Evolutionary conservation across 495 filamentous ascomycete genomes (phyloP).

Genomic region (Astrocystis sublimbata): DNA sequence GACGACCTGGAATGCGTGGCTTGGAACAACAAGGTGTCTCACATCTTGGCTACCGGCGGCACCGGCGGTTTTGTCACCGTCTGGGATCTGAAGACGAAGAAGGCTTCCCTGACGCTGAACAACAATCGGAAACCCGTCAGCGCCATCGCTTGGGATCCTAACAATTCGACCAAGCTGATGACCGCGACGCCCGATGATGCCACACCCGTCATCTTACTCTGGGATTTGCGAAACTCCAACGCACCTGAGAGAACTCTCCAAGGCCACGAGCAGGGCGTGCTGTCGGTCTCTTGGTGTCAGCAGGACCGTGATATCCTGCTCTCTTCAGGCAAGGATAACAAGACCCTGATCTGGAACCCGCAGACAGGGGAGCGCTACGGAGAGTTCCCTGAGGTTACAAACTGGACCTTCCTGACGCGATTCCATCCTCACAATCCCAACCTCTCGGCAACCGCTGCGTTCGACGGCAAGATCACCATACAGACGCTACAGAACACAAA

Average conservation of each 20-base stretch:
- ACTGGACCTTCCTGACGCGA: conserved; percentile 95
- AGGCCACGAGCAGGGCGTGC: conserved; percentile 87
- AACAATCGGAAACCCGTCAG: conserved; percentile 94
- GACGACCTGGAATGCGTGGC: conserved; percentile 95
- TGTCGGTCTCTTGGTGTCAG: conserved; percentile 94
- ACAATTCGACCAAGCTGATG: conserved; percentile 87
- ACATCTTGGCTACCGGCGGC: conserved; percentile 94
- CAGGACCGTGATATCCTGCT: conserved; percentile 89
- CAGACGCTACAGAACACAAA: conserved; percentile 92
- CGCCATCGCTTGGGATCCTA: conserved; percentile 95
- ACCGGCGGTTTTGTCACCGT: conserved; percentile 95
- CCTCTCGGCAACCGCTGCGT: conserved; percentile 90
- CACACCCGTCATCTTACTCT: conserved; percentile 83
- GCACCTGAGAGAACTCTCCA: conserved; percentile 85
- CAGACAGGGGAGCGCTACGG: conserved; percentile 83
- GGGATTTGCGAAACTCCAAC: conserved; percentile 95
- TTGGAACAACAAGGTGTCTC: conserved; percentile 97
- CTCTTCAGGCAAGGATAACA: conserved; percentile 95
- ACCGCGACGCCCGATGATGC: conserved; percentile 92
- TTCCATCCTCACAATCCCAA: conserved; percentile 94
- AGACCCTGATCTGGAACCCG: conserved; percentile 94
- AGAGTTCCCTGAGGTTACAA: conserved; percentile 95
- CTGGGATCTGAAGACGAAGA: conserved; percentile 97
- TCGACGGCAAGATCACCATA: conserved; percentile 91
- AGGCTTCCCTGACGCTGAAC: conserved; percentile 92